A percentile compares a stretch with the other conserved stretches of the same genome.
phyloP scores from a whole-genome alignment of 228 moss, liverwort and hornwort genomes.

The Sphagnum magellanicum region DNA sequence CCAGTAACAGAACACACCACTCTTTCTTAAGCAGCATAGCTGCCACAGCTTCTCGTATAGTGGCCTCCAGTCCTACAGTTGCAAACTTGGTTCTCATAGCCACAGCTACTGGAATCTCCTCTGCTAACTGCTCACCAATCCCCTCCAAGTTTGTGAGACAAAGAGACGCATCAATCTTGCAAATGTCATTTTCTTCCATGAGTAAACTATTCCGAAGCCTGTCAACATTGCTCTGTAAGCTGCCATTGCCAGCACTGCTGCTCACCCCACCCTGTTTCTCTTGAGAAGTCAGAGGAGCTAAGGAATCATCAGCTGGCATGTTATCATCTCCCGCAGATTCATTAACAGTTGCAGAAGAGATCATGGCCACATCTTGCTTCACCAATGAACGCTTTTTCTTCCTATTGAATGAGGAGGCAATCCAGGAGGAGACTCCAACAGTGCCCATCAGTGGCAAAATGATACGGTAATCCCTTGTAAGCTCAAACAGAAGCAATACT shows the following conservation, averaged over 20 bases:
- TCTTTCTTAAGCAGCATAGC: conserved; percentile 70
- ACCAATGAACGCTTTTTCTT: conserved; percentile 27
- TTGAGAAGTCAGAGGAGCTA: not conserved
- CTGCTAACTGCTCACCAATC: conserved; percentile 68
- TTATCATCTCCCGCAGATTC: not conserved
- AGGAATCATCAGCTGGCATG: not conserved
- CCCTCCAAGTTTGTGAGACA: conserved; percentile 67
- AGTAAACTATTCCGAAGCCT: conserved; percentile 6
- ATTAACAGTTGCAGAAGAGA: conserved; percentile 7
- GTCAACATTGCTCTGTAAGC: conserved; percentile 16
- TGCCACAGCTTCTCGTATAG: conserved; percentile 72
- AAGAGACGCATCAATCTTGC: conserved; percentile 69
- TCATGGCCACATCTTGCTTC: conserved; percentile 24
- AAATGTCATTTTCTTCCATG: conserved; percentile 45
- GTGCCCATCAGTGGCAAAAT: conserved; percentile 96
- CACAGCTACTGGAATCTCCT: conserved; percentile 63
- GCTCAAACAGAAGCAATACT: conserved; percentile 86
- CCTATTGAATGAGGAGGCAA: conserved; percentile 70
- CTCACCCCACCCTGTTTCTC: conserved; percentile 4
- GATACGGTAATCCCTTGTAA: conserved; percentile 93
- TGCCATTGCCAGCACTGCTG: conserved; percentile 23
- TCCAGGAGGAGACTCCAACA: conserved; percentile 93
- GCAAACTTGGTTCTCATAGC: conserved; percentile 90
- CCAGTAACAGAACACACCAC: conserved; percentile 89
- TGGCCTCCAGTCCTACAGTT: conserved; percentile 36